These are phyloP conservation scores for Aspergillus nidulans DNA, from an alignment of 495 filamentous ascomycete genomes.

Conservation along the genomic window DNA sequence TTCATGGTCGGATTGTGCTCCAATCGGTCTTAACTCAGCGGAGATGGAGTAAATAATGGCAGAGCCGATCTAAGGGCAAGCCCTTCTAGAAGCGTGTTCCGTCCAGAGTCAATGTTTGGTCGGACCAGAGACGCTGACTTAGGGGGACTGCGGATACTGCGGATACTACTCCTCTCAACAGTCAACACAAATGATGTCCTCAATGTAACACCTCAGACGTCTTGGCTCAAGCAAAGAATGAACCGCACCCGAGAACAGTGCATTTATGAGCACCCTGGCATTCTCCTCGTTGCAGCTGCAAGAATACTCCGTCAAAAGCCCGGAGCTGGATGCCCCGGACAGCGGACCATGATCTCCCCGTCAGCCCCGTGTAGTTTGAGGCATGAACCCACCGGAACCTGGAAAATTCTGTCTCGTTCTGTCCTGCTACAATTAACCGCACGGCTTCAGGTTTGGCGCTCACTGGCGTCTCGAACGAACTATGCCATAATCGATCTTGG, in stretches of 20 bases:
- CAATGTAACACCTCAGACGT: background rate
- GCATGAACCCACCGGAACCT: slow-evolving; percentile 11
- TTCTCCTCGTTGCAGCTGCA: background rate
- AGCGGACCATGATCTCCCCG: slow-evolving; percentile 13
- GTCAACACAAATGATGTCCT: background rate
- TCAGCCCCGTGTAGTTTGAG: slow-evolving; percentile 13
- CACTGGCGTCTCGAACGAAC: background rate
- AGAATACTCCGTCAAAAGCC: slow-evolving; percentile 4
- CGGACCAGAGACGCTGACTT: background rate
- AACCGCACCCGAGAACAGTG: background rate
- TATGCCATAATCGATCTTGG: slow-evolving; percentile 4
- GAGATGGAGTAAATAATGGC: background rate
- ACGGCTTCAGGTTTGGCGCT: too few species aligned
- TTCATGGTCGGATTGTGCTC: background rate
- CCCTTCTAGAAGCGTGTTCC: slow-evolving; percentile 13
- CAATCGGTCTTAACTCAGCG: background rate
- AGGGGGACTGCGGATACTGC: background rate
- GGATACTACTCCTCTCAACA: background rate
- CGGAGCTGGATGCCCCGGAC: background rate
- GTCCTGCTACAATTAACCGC: slow-evolving; percentile 5
- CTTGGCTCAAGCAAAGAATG: background rate
- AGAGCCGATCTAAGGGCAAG: background rate
- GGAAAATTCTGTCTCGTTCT: slow-evolving; percentile 1
- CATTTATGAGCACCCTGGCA: background rate
- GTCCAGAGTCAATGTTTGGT: slow-evolving; percentile 2